Base-by-base conservation (phyloP, 192 early-diverging fungal genomes). In the Globomyces pollinis-pini region DNA sequence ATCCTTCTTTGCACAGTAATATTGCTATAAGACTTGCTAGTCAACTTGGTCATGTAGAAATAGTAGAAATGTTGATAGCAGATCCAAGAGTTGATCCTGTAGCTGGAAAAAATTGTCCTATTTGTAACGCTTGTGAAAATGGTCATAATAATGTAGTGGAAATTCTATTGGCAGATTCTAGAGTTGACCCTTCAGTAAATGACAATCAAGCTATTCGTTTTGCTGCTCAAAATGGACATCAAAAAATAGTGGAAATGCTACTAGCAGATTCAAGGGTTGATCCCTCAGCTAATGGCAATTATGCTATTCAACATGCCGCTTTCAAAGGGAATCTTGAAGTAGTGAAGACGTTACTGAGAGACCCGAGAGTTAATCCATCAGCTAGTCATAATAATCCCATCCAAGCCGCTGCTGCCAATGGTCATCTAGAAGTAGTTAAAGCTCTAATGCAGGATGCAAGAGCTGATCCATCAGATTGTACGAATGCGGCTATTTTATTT, bases 81-180 rank as follows among this genome's bases (percentile, higher is more conserved):
- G 52, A 54, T 54, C 29, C 21, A 5, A 36, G 52, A 13, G 52
- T 54, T 4, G 31, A 54, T 23, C 35, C 52, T 15, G 34, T n/a
- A 15, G 50, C 12, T 24, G 50, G 26, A 12, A 36, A 52, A 5
- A 52, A 52, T 52, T 13, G 16, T 8, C 16, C 50, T 23, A 34
- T 52, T n/a, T n/a, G 21, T 6, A 23, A 31, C 4, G 44, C 44
- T 4, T 47, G 44, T 26, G 23, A 47, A 26, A 47, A 47, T 13
- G 44, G 44, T 3, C 13, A 47, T 26, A 26, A 26, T 20, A 1
- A 20, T 2, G 28, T 47, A 8, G 44, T 26, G 6, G 23, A 47
- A 13, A 26, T 24, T 26, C 13, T 47, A 13, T 26, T 47, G n/a
- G 28, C 21, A 47, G 44, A 47, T 26, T 20, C 23, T 26, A 47